These are phyloP conservation scores for Coprinellus aureogranulatus DNA, from an alignment of 768 basidiomycete species.

Conservation along the genomic window DNA sequence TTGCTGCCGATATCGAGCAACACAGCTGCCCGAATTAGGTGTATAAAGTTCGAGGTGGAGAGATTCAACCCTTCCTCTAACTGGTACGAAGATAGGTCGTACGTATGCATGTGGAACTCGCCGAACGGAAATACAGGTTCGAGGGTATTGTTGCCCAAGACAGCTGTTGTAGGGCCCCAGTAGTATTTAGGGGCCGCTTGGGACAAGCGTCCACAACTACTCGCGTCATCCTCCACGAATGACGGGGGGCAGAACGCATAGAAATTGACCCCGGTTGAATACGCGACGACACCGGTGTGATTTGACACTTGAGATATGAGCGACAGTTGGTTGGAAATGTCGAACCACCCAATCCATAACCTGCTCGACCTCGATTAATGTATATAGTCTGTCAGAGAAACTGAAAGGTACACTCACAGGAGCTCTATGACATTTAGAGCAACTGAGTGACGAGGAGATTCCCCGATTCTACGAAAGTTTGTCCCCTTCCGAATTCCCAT, in stretches of 20 bases:
- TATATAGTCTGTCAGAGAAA: not conserved
- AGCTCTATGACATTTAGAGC: not conserved
- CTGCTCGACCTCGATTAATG: not conserved
- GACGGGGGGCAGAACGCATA: conserved; percentile 16
- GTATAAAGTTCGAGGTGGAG: conserved; percentile 17
- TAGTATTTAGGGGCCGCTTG: too few species aligned
- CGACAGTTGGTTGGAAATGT: conserved; percentile 1
- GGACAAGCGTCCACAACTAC: too few species aligned
- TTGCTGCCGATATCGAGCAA: conserved; percentile 23
- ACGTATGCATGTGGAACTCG: too few species aligned
- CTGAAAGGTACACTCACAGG: not conserved
- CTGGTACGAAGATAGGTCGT: too few species aligned
- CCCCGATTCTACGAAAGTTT: conserved; percentile 12
- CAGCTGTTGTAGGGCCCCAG: not conserved
- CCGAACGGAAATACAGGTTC: not conserved
- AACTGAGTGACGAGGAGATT: not conserved
- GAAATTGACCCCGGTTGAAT: conserved; percentile 16
- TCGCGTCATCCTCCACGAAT: conserved; percentile 6
- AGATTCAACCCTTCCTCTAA: not conserved
- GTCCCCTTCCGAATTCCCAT: conserved; percentile 13
- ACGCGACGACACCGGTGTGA: conserved; percentile 6
- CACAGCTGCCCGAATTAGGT: conserved; percentile 17
- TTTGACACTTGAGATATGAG: not conserved
- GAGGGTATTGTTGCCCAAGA: not conserved
- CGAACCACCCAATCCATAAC: not conserved